Percentiles rank a stretch among this genome's conserved stretches.
phyloP scores from a whole-genome alignment of 116 monocot genomes.

The Cymodocea nodosa region DNA sequence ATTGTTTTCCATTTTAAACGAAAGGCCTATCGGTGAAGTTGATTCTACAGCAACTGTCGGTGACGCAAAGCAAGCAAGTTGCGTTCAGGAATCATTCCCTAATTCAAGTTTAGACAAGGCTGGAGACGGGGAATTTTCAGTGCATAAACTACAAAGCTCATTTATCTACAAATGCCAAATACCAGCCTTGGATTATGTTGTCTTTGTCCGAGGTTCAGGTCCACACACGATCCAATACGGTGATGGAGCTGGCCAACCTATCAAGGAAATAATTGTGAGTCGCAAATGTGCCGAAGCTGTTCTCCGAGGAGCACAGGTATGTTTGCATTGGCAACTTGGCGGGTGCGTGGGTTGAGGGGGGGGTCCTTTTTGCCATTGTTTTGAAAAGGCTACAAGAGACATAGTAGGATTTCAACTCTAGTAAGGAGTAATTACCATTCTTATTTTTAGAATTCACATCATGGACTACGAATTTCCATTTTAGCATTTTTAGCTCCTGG shows the following conservation, averaged over 20 bases:
- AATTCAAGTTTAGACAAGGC: neutral
- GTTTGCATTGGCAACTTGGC: neutral
- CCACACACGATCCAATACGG: conserved; percentile 50
- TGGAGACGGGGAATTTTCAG: neutral
- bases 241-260: conserved; percentile 15
- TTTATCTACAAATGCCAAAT: conserved; percentile 35
- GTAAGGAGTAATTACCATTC: too few relatives aligned
- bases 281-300: conserved; percentile 99
- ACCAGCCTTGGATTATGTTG: conserved; percentile 62
- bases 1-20: conserved; percentile 25
- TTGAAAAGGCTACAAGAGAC: too few relatives aligned
- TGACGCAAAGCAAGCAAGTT: neutral
- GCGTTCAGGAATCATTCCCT: neutral
- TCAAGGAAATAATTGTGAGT: conserved; percentile 96
- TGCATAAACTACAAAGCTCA: neutral
- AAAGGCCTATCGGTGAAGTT: conserved; percentile 7
- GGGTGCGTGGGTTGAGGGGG: too few relatives aligned
- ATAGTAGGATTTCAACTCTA: too few relatives aligned
- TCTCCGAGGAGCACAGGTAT: conserved; percentile 98
- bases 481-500: too few relatives aligned
- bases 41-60: neutral
- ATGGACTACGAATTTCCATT: too few relatives aligned
- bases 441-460: too few relatives aligned
- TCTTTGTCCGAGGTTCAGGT: conserved; percentile 82
- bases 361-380: too few relatives aligned